Evolutionary conservation across 345 rosid genomes (phyloP), one percentile per base, ranked within the genome.

Genomic region (Salix brachista): DNA sequence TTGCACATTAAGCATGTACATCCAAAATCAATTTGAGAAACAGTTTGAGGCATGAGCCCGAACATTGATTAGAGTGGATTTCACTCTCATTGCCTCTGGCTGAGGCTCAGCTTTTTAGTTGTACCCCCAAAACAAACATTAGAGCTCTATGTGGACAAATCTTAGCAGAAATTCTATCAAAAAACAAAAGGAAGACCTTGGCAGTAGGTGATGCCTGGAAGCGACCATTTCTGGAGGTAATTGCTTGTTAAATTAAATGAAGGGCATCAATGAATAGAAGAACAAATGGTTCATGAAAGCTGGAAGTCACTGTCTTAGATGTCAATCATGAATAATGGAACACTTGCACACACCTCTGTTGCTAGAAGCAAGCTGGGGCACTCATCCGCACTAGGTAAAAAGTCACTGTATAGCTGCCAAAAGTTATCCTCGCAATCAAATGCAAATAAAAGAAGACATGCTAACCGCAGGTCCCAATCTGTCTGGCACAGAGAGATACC

Each of bases 391-490:
- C 91, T 84, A 25, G 99, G 99, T 30, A 95, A 83, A 77, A 95
- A 93, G 84, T 95, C 99, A 9, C 97, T 90, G 70, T 95, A 95
- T 32, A 91, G 85, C 77, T 91, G 90, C 98, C 99, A 95, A 84
- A 95, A 95, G 81, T 88, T 90, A 78, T 89, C 96, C 9, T 85
- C 85, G 56, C 70, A 76, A 80, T 95, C 97, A 83, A 95, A 91
- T 70, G 98, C 87, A 77, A 78, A 90, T 77, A 94, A 77, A 76
- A 94, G 90, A 86, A 94, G 94, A 82, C 97, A 92, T 4, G 99
- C 97, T 84, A 95, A 81, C 77, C 99, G 89, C 83, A 93, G 86
- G 86, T 95, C 99, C 97, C 97, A 95, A 84, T 93, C 99, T 48
- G 86, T 86, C 99, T 95, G 97, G 81, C 85, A 73, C 70, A 82